phyloP scores from a whole-genome alignment of 495 filamentous ascomycete species.

The Bacidia rubella region DNA sequence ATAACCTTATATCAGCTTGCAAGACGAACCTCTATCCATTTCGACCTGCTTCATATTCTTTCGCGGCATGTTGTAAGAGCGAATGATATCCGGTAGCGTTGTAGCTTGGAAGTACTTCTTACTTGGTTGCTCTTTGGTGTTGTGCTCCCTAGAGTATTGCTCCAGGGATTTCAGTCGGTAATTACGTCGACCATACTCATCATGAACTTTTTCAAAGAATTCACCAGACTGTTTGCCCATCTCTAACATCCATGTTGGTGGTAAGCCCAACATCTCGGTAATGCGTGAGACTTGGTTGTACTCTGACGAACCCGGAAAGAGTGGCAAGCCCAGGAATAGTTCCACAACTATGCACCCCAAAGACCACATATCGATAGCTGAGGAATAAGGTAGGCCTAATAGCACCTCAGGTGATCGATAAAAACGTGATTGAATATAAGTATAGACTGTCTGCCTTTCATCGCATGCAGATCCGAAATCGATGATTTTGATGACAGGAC shows the following conservation, averaged over 20 bases:
- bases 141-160: slow-evolving; percentile 87
- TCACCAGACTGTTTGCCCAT: slow-evolving; percentile 97
- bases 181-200: slow-evolving; percentile 76
- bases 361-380: slow-evolving; percentile 99
- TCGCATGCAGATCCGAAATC: slow-evolving; percentile 99
- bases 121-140: slow-evolving; percentile 95
- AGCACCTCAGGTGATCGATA: slow-evolving; percentile 96
- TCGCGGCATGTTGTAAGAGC: slow-evolving; percentile 91
- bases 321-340: slow-evolving; percentile 83
- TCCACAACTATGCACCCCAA: slow-evolving; percentile 98
- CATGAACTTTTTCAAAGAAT: slow-evolving; percentile 92
- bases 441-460: slow-evolving; percentile 97
- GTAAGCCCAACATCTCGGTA: slow-evolving; percentile 94
- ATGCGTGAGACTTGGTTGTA: slow-evolving; percentile 98
- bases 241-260: slow-evolving; percentile 98
- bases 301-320: slow-evolving; percentile 97
- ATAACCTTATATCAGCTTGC: not conserved
- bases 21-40: slow-evolving; percentile 74
- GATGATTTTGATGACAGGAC: slow-evolving; percentile 99
- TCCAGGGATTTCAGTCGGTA: slow-evolving; percentile 96
- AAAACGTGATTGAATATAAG: slow-evolving; percentile 97
- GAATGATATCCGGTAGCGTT: slow-evolving; percentile 90
- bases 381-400: slow-evolving; percentile 91
- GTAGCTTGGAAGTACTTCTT: slow-evolving; percentile 98
- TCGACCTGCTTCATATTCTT: slow-evolving; percentile 99